Evolutionary conservation across 164 flowering plant species (phyloP).

Genomic region (Houttuynia cordata): DNA sequence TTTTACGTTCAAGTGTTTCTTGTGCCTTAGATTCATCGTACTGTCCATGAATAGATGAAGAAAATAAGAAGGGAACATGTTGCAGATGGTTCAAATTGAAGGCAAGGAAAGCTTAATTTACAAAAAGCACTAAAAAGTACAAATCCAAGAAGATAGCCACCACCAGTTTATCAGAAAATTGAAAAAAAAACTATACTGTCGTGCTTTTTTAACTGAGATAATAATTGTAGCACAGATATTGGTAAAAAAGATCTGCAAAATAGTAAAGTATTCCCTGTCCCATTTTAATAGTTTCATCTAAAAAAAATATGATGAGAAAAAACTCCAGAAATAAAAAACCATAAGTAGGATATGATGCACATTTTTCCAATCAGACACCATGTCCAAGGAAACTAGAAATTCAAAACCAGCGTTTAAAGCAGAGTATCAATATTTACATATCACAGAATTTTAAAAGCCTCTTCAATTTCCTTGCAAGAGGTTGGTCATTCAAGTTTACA

Average conservation of each 20-base stretch:
- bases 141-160: neutral
- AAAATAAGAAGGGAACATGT: neutral
- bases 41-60: conserved; percentile 24
- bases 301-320: too few relatives aligned
- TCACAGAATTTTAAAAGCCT: too few relatives aligned
- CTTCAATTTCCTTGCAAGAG: neutral
- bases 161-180: neutral
- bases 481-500: neutral
- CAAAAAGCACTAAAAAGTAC: neutral
- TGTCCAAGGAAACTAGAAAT: neutral
- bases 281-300: too few relatives aligned
- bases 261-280: too few relatives aligned
- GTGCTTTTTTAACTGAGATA: neutral
- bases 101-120: neutral
- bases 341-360: too few relatives aligned
- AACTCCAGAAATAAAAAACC: too few relatives aligned
- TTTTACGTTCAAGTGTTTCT: conserved; percentile 71
- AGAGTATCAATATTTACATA: neutral
- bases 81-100: neutral
- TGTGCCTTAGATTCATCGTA: conserved; percentile 61
- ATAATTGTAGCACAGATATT: neutral
- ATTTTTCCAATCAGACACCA: too few relatives aligned
- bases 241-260: too few relatives aligned
- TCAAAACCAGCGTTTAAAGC: neutral
- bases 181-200: too few relatives aligned